phyloP scores from a whole-genome alignment of 202 grass and related monocot species.

The Schoenoplectus triqueter region DNA sequence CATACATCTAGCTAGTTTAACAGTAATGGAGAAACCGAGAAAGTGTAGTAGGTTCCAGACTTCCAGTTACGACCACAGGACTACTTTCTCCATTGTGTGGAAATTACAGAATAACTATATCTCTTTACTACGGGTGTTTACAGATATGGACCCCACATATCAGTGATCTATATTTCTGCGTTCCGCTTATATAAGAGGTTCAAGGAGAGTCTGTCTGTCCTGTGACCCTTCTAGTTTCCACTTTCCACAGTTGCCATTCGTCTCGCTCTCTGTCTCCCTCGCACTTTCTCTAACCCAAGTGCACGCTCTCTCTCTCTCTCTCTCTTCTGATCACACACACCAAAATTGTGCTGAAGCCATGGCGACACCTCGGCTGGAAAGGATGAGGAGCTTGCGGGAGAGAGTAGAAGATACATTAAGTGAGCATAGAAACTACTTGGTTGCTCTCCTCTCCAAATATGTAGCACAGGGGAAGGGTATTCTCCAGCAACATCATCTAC shows the following conservation, averaged over 20 bases:
- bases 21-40: background rate
- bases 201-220: background rate
- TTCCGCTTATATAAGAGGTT: background rate
- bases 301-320: background rate
- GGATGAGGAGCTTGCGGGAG: slow-evolving; percentile 70
- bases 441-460: slow-evolving; percentile 87
- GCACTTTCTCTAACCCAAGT: slow-evolving; percentile 5
- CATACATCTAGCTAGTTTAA: background rate
- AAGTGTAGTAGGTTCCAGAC: no score
- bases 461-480: slow-evolving; percentile 89
- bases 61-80: background rate
- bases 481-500: slow-evolving; percentile 93
- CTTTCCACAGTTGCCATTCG: background rate
- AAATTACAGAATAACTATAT: background rate
- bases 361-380: slow-evolving; percentile 57
- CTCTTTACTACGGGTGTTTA: background rate
- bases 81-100: background rate
- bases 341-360: slow-evolving; percentile 44
- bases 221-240: slow-evolving; percentile 3
- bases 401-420: slow-evolving; percentile 85
- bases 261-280: background rate
- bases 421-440: slow-evolving; percentile 92
- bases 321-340: background rate
- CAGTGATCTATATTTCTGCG: background rate
- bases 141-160: background rate